Evolutionary conservation across 2,329 filamentous ascomycete genomes (phyloP).

Genomic region (Beauveria brongniartii): DNA sequence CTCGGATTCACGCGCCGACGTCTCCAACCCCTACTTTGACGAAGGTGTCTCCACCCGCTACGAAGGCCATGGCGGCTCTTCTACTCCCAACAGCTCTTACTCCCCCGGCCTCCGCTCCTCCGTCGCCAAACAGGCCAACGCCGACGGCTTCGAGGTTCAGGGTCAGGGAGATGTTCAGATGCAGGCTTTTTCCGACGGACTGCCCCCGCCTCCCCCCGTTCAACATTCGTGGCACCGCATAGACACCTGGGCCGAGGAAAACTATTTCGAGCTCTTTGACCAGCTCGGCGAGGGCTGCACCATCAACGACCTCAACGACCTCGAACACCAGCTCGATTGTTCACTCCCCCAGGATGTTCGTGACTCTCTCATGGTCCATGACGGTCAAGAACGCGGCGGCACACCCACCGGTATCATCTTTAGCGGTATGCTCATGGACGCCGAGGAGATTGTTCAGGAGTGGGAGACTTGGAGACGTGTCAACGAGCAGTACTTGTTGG

Average conservation of each 20-base stretch:
- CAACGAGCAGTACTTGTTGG: conserved; percentile 76
- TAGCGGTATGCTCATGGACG: conserved; percentile 89
- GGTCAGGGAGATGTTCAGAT: conserved; percentile 82
- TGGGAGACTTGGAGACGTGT: conserved; percentile 96
- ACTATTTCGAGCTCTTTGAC: conserved; percentile 91
- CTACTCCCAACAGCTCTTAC: conserved; percentile 64
- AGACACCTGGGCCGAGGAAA: conserved; percentile 86
- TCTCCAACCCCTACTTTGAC: conserved; percentile 71
- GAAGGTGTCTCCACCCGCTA: conserved; percentile 50
- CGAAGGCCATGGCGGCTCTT: conserved; percentile 36
- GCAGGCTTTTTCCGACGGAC: conserved; percentile 89
- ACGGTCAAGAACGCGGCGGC: conserved; percentile 94
- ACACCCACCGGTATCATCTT: conserved; percentile 89
- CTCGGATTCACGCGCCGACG: conserved; percentile 78
- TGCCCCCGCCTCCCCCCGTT: conserved; percentile 82
- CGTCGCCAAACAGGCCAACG: conserved; percentile 55
- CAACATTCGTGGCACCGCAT: conserved; percentile 90
- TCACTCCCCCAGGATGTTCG: conserved; percentile 88
- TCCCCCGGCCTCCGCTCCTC: conserved; percentile 84
- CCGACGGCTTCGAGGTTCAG: conserved; percentile 61
- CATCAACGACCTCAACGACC: conserved; percentile 88
- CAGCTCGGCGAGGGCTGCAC: conserved; percentile 90
- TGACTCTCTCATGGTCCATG: conserved; percentile 83
- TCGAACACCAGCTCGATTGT: conserved; percentile 93
- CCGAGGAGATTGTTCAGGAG: conserved; percentile 95